phyloP scores from a whole-genome alignment of 2,329 filamentous ascomycete genomes.

The Allantophomopsis cytisporea region DNA sequence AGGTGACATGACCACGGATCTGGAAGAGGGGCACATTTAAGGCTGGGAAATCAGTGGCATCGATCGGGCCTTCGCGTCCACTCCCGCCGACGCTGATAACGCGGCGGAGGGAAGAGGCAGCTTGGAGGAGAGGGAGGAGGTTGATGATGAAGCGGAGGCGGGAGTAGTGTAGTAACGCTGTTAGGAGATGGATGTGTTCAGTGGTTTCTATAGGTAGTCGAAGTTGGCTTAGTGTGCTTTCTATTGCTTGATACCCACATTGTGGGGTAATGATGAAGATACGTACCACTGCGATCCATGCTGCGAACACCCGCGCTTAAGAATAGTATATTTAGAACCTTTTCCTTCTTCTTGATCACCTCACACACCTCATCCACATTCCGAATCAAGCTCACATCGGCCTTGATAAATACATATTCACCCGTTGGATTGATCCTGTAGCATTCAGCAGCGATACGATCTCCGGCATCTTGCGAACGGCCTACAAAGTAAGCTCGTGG shows the following conservation, averaged over 20 bases:
- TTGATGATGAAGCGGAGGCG: slow-evolving; percentile 40
- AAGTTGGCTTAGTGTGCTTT: slow-evolving; percentile 1
- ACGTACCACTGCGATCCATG: not conserved
- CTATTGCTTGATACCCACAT: no score
- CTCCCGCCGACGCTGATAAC: slow-evolving; percentile 19
- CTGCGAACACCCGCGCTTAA: slow-evolving; percentile 30
- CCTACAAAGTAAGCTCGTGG: slow-evolving; percentile 31
- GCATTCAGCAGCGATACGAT: slow-evolving; percentile 20
- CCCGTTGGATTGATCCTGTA: slow-evolving; percentile 23
- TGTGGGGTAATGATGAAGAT: not conserved
- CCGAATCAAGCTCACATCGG: slow-evolving; percentile 27
- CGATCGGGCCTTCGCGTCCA: slow-evolving; percentile 11
- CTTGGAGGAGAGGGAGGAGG: slow-evolving; percentile 37
- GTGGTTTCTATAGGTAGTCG: slow-evolving; percentile 18
- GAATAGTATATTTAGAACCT: slow-evolving; percentile 38
- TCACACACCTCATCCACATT: slow-evolving; percentile 31
- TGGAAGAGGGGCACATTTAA: slow-evolving; percentile 3
- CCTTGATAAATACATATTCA: slow-evolving; percentile 25
- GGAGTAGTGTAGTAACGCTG: slow-evolving; percentile 36
- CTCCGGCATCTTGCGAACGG: slow-evolving; percentile 23
- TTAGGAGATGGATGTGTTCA: slow-evolving; percentile 36
- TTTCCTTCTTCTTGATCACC: slow-evolving; percentile 32
- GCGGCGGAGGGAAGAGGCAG: slow-evolving; percentile 25
- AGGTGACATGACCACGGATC: slow-evolving; percentile 6
- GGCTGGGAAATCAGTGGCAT: slow-evolving; percentile 8